Base-by-base conservation (phyloP, 106 monocot genomes). In the Xerophyta viscosa region DNA sequence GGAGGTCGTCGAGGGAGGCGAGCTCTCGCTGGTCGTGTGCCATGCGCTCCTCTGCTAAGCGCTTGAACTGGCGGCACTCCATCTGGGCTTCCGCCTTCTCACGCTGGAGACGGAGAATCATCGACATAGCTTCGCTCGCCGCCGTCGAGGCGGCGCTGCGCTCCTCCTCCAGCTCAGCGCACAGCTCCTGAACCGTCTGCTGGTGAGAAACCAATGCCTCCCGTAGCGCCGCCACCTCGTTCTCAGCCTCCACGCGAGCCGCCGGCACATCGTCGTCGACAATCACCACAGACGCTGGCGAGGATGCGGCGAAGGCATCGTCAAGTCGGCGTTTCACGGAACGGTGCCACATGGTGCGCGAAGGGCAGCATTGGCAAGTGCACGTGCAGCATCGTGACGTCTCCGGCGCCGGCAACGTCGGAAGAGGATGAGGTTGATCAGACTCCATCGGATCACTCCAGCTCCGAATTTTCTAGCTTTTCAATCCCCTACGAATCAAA, bases 11-110 rank as follows among this genome's bases (percentile, higher is more conserved):
- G 24, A 77, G 69, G 7, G 49, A 29, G 29, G 24, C 33, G 52
- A 82, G 49, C 65, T 73, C 72, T 9, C 50, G 53, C 54, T 73
- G 77, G 45, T 82, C 82, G 36, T 77, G 77, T 5, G 58, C 62
- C 58, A 71, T 71, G 56, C 49, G 61, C 58, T 75, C 75, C 62
- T 81, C 74, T 19, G 70, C 70, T 37, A 63, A 67, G 3, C 70
- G 56, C 63, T 54, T 62, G 66, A 81, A 81, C 53, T 81, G 80
- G 5, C 80, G 65, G 12, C 54, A 56, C 62, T 81, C 80, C 80
- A 81, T 71, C 58, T 30, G 58, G 11, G 46, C 66, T 52, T 70
- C 80, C 19, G 80, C 74, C 70, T 81, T 81, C 75, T 81, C 80
- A 17, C 70, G 55, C 71, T 81, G 80, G 11, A 81, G 63, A 4